Evolutionary conservation across 129 eudicot species (phyloP).

Genomic region (Chrysanthemum makinoi): DNA sequence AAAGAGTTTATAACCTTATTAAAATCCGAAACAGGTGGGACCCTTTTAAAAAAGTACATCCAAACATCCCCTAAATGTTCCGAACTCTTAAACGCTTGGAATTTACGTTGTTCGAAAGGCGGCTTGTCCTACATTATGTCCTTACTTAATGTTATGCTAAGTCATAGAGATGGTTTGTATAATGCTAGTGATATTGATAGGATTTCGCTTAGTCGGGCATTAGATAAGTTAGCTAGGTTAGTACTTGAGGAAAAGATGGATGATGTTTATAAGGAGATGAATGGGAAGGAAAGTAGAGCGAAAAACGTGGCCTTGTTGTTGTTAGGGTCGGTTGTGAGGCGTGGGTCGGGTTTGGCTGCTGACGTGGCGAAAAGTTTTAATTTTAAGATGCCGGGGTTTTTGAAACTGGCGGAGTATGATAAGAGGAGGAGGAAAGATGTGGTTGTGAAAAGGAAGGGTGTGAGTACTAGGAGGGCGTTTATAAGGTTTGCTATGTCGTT

Average conservation of each 20-base stretch:
- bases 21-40: constrained; percentile 55
- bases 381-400: constrained; percentile 61
- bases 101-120: constrained; percentile 45
- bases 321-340: constrained; percentile 62
- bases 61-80: constrained; percentile 49
- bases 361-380: constrained; percentile 82
- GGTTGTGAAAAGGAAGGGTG: constrained; percentile 42
- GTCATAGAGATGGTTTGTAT: constrained; percentile 48
- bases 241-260: constrained; percentile 64
- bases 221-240: constrained; percentile 66
- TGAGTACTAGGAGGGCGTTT: constrained; percentile 61
- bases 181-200: constrained; percentile 35
- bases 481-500: constrained; percentile 86
- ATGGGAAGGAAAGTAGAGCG: constrained; percentile 61
- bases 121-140: constrained; percentile 55
- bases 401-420: constrained; percentile 61
- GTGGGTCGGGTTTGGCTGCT: constrained; percentile 74
- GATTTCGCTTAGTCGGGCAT: constrained; percentile 30
- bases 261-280: constrained; percentile 73
- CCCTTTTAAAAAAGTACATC: constrained; percentile 48
- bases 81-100: constrained; percentile 78
- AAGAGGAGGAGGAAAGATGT: constrained; percentile 44
- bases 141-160: constrained; percentile 52
- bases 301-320: constrained; percentile 66
- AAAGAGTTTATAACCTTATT: constrained; percentile 67